Percentiles rank a stretch among this genome's conserved stretches.
These are phyloP conservation scores for Apiotrichum veenhuisii DNA, from an alignment of 1,284 basidiomycete species.

Conservation along the genomic window DNA sequence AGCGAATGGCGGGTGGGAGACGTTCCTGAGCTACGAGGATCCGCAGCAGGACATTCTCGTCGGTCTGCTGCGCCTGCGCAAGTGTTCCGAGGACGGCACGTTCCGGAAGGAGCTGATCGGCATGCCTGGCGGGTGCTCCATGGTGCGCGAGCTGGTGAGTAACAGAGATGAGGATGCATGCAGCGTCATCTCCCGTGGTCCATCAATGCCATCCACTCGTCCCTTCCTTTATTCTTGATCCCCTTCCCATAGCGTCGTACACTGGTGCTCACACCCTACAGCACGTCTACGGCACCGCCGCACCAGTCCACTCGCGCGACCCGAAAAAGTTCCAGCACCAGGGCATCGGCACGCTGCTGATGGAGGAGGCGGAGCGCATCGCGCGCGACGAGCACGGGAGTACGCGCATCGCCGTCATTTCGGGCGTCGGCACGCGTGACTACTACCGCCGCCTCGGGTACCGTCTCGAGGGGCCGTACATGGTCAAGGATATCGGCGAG, in stretches of 20 bases:
- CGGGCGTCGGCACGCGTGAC: slow-evolving; percentile 88
- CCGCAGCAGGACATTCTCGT: slow-evolving; percentile 95
- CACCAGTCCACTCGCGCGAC: slow-evolving; percentile 93
- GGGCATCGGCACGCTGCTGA: slow-evolving; percentile 94
- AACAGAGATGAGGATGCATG: not conserved
- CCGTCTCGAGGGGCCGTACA: slow-evolving; percentile 92
- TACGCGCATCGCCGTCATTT: slow-evolving; percentile 80
- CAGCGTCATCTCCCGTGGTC: not conserved
- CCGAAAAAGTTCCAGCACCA: slow-evolving; percentile 98
- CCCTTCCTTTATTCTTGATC: not conserved
- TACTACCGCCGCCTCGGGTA: slow-evolving; percentile 93
- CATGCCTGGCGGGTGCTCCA: slow-evolving; percentile 76
- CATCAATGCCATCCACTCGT: not conserved
- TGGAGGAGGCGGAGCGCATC: slow-evolving; percentile 99
- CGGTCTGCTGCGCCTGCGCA: slow-evolving; percentile 84
- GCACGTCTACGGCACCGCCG: slow-evolving; percentile 98
- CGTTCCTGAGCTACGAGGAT: slow-evolving; percentile 98
- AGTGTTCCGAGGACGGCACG: slow-evolving; percentile 93
- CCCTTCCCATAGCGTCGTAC: not conserved
- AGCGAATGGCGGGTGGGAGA: slow-evolving; percentile 99
- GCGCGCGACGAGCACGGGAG: slow-evolving; percentile 97
- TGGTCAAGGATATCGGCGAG: slow-evolving; percentile 69
- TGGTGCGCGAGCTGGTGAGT: slow-evolving; percentile 77
- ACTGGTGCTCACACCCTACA: slow-evolving; percentile 8
- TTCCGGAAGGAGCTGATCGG: slow-evolving; percentile 88